These are phyloP conservation scores for Sporothrix pallida DNA, from an alignment of 2,329 filamentous ascomycete genomes.

Conservation along the genomic window DNA sequence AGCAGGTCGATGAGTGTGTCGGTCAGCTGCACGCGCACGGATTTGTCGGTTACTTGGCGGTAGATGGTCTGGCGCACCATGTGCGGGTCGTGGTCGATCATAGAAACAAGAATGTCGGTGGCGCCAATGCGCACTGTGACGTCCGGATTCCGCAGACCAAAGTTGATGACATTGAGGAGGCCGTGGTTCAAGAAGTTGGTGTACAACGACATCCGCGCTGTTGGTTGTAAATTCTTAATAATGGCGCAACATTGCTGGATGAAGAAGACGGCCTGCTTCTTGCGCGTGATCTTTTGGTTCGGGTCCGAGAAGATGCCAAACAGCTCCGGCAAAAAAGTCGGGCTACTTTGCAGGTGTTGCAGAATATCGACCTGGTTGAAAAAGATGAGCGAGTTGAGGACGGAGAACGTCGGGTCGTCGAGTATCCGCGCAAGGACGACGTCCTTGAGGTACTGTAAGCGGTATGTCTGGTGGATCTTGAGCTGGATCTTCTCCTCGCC, in stretches of 20 bases:
- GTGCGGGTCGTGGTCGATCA: constrained; percentile 93
- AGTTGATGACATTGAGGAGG: constrained; percentile 87
- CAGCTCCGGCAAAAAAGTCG: constrained; percentile 74
- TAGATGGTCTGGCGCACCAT: constrained; percentile 95
- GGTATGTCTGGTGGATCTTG: constrained; percentile 97
- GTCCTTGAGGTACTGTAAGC: constrained; percentile 94
- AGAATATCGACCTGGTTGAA: constrained; percentile 99
- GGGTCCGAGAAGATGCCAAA: constrained; percentile 81
- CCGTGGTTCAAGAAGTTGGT: constrained; percentile 89
- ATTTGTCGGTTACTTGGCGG: constrained; percentile 86
- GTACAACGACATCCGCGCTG: constrained; percentile 79
- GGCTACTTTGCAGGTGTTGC: constrained; percentile 86
- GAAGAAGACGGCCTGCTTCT: constrained; percentile 93
- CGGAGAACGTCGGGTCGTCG: constrained; percentile 96
- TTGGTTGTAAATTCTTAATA: constrained; percentile 90
- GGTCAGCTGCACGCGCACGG: constrained; percentile 80
- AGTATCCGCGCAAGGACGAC: constrained; percentile 96
- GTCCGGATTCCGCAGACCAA: constrained; percentile 83
- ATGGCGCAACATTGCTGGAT: constrained; percentile 96
- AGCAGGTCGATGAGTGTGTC: constrained; percentile 93
- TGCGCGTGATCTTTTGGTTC: constrained; percentile 69
- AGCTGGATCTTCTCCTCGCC: constrained; percentile 78
- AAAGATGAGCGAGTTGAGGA: constrained; percentile 96
- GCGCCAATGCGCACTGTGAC: constrained; percentile 87
- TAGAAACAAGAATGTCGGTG: constrained; percentile 88